These are phyloP conservation scores for Debaryomyces prosopidis DNA, from an alignment of 805 yeast genomes.

Conservation along the genomic window DNA sequence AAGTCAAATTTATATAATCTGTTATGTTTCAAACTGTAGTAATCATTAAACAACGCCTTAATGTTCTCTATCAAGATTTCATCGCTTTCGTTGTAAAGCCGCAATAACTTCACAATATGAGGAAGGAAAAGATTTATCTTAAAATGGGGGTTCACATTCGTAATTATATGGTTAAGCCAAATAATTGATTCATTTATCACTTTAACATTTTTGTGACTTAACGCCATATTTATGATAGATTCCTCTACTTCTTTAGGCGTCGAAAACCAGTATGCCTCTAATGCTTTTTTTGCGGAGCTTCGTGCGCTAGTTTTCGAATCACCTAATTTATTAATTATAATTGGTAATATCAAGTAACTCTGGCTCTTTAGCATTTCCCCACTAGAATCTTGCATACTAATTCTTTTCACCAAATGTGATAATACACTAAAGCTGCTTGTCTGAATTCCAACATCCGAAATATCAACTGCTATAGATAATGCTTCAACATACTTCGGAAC, in stretches of 20 bases:
- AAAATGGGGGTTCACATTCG: conserved; percentile 31
- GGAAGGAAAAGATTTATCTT: conserved; percentile 28
- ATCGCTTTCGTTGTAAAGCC: conserved; percentile 4
- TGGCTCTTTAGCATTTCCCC: conserved; percentile 40
- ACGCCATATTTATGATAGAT: conserved; percentile 43
- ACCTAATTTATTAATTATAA: conserved; percentile 47
- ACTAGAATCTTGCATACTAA: conserved; percentile 54
- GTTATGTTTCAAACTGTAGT: conserved; percentile 29
- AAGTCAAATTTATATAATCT: conserved; percentile 48
- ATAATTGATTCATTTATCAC: conserved; percentile 45
- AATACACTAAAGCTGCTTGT: conserved; percentile 48
- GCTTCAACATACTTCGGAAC: conserved; percentile 55
- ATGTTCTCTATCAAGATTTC: conserved; percentile 17
- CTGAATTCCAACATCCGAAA: conserved; percentile 38
- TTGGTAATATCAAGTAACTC: conserved; percentile 49
- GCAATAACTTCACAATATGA: conserved; percentile 19
- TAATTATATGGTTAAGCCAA: conserved; percentile 45
- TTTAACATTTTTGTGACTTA: conserved; percentile 35
- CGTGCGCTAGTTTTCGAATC: conserved; percentile 39
- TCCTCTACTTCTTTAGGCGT: conserved; percentile 49
- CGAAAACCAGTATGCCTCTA: conserved; percentile 57
- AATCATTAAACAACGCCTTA: conserved; percentile 21
- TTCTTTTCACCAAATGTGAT: conserved; percentile 58
- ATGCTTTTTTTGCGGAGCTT: conserved; percentile 49
- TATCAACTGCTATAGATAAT: conserved; percentile 45